Evolutionary conservation across 1,284 basidiomycete genomes (phyloP).

Genomic region (Ustilago trichophora): DNA sequence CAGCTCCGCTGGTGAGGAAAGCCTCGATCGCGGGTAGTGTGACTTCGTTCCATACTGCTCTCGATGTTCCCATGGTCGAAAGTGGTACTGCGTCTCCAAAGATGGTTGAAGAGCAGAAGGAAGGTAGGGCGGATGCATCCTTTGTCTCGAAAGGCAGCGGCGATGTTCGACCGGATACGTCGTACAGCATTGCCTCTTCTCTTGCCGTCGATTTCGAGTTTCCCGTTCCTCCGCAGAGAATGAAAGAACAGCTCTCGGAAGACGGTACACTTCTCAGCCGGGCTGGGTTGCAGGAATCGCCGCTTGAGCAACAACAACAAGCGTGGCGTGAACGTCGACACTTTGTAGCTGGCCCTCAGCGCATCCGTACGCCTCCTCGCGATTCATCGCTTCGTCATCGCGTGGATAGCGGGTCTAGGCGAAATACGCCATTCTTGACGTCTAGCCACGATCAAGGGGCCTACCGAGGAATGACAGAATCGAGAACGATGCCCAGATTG

Average conservation of each 20-base stretch:
- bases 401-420: neutral
- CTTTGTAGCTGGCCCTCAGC: neutral
- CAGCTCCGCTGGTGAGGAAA: constrained; percentile 2
- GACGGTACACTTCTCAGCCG: constrained; percentile 44
- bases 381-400: constrained; percentile 25
- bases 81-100: constrained; percentile 5
- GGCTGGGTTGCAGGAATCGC: constrained; percentile 28
- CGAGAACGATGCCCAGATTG: constrained; percentile 18
- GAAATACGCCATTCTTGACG: neutral
- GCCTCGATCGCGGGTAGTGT: constrained; percentile 18
- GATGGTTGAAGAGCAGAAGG: neutral
- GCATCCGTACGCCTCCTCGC: constrained; percentile 8
- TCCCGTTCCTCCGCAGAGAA: constrained; percentile 39
- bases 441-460: neutral
- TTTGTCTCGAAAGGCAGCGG: neutral
- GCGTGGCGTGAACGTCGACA: constrained; percentile 19
- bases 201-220: constrained; percentile 44
- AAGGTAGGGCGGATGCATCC: neutral
- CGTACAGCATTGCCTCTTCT: constrained; percentile 38
- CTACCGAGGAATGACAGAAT: neutral
- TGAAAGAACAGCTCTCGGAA: constrained; percentile 40
- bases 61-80: constrained; percentile 6
- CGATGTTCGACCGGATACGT: constrained; percentile 22
- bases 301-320: constrained; percentile 7
- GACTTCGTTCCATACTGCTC: constrained; percentile 30